These are phyloP conservation scores for Tripidium arundinaceum DNA, from an alignment of 202 grass and related monocot species.

Conservation along the genomic window DNA sequence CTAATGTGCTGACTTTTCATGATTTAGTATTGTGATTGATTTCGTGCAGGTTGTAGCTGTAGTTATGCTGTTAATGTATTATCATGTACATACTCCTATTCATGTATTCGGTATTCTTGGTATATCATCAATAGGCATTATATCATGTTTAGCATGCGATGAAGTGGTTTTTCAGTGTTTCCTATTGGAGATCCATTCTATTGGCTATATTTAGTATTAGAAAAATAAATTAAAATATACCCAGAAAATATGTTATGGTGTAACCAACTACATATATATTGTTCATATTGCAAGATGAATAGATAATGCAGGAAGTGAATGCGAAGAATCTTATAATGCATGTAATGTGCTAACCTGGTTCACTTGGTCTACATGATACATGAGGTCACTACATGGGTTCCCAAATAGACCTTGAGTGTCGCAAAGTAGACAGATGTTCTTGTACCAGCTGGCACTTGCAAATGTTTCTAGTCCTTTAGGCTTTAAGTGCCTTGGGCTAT, in stretches of 20 bases:
- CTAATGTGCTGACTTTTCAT: neutral
- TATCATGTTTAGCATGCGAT: neutral
- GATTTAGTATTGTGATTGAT: neutral
- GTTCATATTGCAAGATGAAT: neutral
- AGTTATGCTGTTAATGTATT: neutral
- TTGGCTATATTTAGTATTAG: neutral
- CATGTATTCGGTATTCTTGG: neutral
- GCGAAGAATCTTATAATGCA: neutral
- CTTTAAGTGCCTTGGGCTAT: constrained; percentile 7
- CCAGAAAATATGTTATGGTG: neutral
- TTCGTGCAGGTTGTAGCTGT: neutral
- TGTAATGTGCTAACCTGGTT: constrained; percentile 16
- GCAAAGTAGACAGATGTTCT: neutral
- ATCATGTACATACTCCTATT: neutral
- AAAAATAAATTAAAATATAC: neutral
- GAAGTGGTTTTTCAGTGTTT: neutral
- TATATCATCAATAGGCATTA: neutral
- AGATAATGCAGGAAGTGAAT: neutral
- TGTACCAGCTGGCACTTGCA: constrained; percentile 12
- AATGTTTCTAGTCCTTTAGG: constrained; percentile 13
- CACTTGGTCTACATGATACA: neutral
- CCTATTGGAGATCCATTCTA: neutral
- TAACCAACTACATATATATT: neutral
- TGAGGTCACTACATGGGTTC: neutral
- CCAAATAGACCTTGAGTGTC: neutral